Base-by-base conservation (phyloP, 257 asterid genomes). In the Echium plantagineum region DNA sequence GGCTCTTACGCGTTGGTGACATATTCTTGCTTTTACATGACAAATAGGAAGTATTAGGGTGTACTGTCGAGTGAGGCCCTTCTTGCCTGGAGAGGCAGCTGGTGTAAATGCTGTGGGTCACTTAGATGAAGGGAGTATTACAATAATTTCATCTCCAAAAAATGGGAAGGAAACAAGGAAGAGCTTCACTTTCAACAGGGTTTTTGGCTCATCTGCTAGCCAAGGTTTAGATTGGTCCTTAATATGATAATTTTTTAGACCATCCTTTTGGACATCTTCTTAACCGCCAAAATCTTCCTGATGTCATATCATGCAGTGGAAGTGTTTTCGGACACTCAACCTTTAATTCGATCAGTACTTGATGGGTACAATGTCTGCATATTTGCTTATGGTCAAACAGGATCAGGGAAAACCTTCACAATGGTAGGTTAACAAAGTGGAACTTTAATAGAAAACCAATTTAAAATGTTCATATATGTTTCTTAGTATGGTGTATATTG, bases 351-450 rank as follows among this genome's bases (percentile, higher is more conserved):
- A 52, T 90, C 95, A 20, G 88, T 90, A 63, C 90, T 89, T 69
- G 97, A 89, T 62, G 97, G 97, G 20, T 89, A 70, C 68, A 89
- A 84, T 69, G 94, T 89, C 38, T 89, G 97, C 63, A 89, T 86
- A 81, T 89, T 89, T 65, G 97, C 97, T 61, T 89, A 89, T 63
- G 97, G 97, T 53, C 97, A 89, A 81, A 89, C 97, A 10, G 97
- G 97, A 64, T 82, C 97, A 0, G 97, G 97, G 56, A 89, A 89
- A 78, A 89, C 97, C 52, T 75, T 75, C 61, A 89, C 95, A 9
- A 86, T 86, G 97, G 97, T 89, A 74, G 63, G 82, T 55, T 66
- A 55, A 12, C 46, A 35, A 12, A 35, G 13, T 35, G 13, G 12
- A 35, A 7, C 46, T 35, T 9, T 8, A 7, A 35, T 35, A 35